Evolutionary conservation across 441 rosid species (phyloP), one percentile per base, ranked within the genome.

Genomic region (Viola pubescens): DNA sequence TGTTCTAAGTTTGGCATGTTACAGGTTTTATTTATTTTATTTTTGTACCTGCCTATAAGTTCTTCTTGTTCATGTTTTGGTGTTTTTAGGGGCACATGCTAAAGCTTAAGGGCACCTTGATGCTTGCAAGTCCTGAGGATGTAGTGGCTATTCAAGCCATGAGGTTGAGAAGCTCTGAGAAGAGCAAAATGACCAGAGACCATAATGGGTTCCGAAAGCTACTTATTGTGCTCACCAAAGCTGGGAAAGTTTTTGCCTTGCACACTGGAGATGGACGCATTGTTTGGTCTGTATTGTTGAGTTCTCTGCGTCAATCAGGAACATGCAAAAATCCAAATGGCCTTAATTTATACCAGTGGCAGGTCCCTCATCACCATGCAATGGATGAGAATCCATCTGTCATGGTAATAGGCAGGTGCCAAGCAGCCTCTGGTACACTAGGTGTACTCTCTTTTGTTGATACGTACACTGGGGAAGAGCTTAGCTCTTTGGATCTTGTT

Each of bases 321-420:
- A 37, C 73, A 7, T 91, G 96, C 72, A 75, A 67, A 65, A 70
- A 62, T 56, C 95, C 91, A 47, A 75, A 61, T 42, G 85, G 87
- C 56, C 69, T 91, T 55, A 84, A 77, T 68, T 48, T 94, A 70
- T 86, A 82, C 63, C 89, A 81, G 66, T 94, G 99, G 98, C 97
- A 86, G 77, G 81, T 89, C 56, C 98, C 99, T 60, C 99, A 94
- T 81, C 98, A 94, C 70, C 96, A 89, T 73, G 99, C 98, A 6
- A 26, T 94, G 95, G 97, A 89, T 77, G 81, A 79, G 70, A 94
- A 94, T 71, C 99, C 99, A 55, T 86, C 96, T 41, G 84, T 91
- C 71, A 84, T 94, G 70, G 79, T 89, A 57, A 82, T 94, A 79
- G 94, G 98, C 70, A 75, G 78, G 75, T 91, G 96, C n/a, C 78